Evolutionary conservation across 2,329 filamentous ascomycete species (phyloP).

Genomic region (Clonostachys rhizophaga): DNA sequence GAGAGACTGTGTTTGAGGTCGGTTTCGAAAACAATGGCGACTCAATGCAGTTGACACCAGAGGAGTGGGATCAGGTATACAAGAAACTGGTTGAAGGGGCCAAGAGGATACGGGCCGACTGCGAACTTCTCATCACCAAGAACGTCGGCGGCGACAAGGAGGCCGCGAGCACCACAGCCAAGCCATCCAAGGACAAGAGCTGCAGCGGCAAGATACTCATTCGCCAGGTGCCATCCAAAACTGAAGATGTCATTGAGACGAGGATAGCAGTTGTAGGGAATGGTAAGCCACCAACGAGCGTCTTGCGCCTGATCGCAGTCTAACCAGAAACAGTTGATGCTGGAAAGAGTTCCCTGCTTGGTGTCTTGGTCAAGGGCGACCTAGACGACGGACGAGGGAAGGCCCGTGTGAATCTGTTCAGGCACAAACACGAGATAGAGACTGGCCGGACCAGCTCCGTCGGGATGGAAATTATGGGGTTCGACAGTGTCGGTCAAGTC

Average conservation of each 20-base stretch:
- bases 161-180: conserved; percentile 48
- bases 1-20: conserved; percentile 87
- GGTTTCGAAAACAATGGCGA: conserved; percentile 89
- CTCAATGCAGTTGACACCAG: conserved; percentile 68
- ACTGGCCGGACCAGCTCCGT: conserved; percentile 93
- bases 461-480: conserved; percentile 98
- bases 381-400: conserved; percentile 93
- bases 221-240: conserved; percentile 64
- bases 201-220: conserved; percentile 85
- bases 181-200: conserved; percentile 61
- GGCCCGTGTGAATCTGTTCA: conserved; percentile 91
- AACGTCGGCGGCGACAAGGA: conserved; percentile 80
- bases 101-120: conserved; percentile 64
- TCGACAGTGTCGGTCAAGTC: conserved; percentile 80
- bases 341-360: conserved; percentile 93
- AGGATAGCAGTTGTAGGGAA: conserved; percentile 96
- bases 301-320: not conserved
- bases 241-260: conserved; percentile 91
- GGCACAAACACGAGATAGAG: conserved; percentile 97
- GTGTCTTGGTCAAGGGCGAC: conserved; percentile 90
- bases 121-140: conserved; percentile 79
- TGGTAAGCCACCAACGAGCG: conserved; percentile 39
- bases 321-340: conserved; percentile 68
- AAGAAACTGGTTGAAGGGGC: conserved; percentile 62
- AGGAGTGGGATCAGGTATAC: conserved; percentile 73